Evolutionary conservation across 2,329 filamentous ascomycete species (phyloP), one percentile per base, ranked within the genome.

Genomic region (Cladosporium velox): DNA sequence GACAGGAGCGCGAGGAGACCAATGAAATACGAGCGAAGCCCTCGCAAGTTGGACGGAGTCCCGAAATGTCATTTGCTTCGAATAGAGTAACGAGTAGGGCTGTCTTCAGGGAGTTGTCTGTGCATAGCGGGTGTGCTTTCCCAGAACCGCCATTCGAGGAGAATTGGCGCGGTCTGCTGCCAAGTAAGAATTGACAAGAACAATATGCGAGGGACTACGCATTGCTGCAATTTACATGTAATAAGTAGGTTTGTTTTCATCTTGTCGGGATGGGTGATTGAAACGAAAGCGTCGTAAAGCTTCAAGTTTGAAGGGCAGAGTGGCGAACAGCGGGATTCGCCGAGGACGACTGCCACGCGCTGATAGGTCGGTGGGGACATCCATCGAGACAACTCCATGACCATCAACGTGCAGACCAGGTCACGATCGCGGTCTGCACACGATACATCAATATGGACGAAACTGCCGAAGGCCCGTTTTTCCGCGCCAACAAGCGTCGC

Each of bases 401-500:
- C 52, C 52, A 55, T 21, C 28, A 54, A 30, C n/a, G 41, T 47
- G 21, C 41, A 21, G 41, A 47, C 41, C 18, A 3, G 41, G n/a
- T 5, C 41, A 47, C 41, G 41, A 47, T 47, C 41, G 12, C 41
- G 2, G 3, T 7, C 41, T 47, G 41, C 41, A 47, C n/a, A 21
- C 1, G 1, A 24, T 6, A 21, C 34, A 14, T 4, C 21, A 58
- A 5, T 18, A 63, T 64, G 61, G 26, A 32, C 4, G 61, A 57
- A 3, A 35, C 10, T 14, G 12, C 49, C 8, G 34, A 30, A 18
- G 49, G 51, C 2, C 70, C 80, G 7, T 67, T 81, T 14, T 84
- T 85, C 69, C 78, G 83, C 35, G 77, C 83, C 18, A 77, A 77
- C 8, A 86, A 86, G 75, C 79, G 80, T 64, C 78, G 83, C 67